Evolutionary conservation across 2,329 filamentous ascomycete species (phyloP).

Genomic region (Colletotrichum filicis): DNA sequence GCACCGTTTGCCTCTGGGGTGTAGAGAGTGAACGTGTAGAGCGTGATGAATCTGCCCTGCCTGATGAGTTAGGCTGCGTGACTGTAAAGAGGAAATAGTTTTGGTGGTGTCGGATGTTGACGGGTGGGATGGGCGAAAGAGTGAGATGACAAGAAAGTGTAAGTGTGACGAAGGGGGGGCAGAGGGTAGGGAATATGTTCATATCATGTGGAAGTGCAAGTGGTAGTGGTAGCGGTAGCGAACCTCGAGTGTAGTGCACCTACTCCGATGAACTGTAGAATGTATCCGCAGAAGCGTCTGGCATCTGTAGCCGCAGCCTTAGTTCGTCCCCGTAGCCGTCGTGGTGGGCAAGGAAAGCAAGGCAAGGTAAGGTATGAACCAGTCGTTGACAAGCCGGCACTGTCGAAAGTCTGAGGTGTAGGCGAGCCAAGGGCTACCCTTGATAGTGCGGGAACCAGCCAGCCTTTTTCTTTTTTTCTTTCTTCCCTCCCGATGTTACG

Average conservation of each 20-base stretch:
- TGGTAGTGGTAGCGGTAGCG: too few relatives aligned
- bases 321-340: background rate
- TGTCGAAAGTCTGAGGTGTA: background rate
- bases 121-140: constrained; percentile 30
- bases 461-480: background rate
- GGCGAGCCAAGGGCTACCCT: background rate
- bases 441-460: background rate
- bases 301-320: constrained; percentile 2
- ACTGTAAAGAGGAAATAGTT: constrained; percentile 19
- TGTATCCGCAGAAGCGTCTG: background rate
- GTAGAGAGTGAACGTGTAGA: background rate
- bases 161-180: background rate
- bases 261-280: too few relatives aligned
- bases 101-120: constrained; percentile 28
- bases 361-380: background rate
- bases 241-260: background rate
- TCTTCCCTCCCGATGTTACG: background rate
- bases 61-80: constrained; percentile 24
- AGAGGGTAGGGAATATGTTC: constrained; percentile 16
- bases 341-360: background rate
- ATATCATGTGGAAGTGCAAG: constrained; percentile 12
- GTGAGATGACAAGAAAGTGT: constrained; percentile 35
- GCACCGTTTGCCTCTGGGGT: background rate
- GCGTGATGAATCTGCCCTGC: constrained; percentile 16
- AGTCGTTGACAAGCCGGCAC: constrained; percentile 6